Conservation (phyloP, 106 monocot species). For the Dendrobium nobile region DNA sequence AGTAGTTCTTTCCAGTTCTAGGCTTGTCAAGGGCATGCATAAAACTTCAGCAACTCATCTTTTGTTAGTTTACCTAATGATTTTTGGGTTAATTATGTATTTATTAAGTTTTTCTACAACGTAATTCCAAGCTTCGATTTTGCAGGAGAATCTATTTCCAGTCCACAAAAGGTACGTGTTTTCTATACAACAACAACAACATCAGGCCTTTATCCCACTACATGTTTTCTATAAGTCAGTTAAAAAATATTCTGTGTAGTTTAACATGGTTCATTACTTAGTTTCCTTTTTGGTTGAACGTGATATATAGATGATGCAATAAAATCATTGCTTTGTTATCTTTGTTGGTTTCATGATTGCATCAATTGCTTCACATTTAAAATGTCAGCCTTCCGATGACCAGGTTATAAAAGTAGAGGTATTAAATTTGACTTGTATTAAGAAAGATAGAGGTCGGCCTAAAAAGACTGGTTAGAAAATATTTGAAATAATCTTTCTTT, state of each 20-base stretch:
- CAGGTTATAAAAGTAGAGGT: too few relatives aligned
- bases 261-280: not conserved
- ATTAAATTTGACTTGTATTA: too few relatives aligned
- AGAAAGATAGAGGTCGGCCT: too few relatives aligned
- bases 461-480: too few relatives aligned
- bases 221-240: not conserved
- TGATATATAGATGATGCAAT: not conserved
- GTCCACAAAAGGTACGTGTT: not conserved
- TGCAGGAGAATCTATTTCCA: conserved; percentile 2
- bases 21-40: not conserved
- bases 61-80: not conserved
- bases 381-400: too few relatives aligned
- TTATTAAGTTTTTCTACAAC: not conserved
- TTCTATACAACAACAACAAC: too few relatives aligned
- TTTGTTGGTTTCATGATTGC: not conserved
- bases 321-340: not conserved
- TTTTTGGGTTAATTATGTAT: not conserved
- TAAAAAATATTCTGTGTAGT: too few relatives aligned
- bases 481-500: too few relatives aligned
- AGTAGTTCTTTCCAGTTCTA: not conserved
- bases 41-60: not conserved
- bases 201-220: too few relatives aligned
- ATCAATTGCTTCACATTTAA: not conserved
- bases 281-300: not conserved
- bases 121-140: not conserved